Percentiles rank a stretch among this genome's conserved stretches.
Evolutionary conservation across 306 rosid genomes (phyloP).

Genomic region (Hylodesmum podocarpum): DNA sequence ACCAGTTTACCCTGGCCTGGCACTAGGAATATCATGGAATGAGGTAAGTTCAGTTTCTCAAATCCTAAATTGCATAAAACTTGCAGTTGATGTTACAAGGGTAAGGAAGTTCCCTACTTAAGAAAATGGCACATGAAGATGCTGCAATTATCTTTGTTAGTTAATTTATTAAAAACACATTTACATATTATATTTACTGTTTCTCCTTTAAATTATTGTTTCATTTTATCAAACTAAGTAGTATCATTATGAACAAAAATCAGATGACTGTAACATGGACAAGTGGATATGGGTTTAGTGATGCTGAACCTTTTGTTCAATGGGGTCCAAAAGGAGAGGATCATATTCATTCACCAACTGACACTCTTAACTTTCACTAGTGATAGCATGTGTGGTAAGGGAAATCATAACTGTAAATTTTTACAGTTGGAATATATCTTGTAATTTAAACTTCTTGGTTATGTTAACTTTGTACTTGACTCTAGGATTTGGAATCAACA

Average conservation of each 20-base stretch:
- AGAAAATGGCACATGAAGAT: neutral
- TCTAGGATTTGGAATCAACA: neutral
- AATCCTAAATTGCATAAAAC: neutral
- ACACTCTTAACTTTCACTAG: slow-evolving; percentile 70
- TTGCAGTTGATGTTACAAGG: slow-evolving; percentile 5
- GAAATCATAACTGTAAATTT: slow-evolving; percentile 22
- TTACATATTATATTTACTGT: neutral
- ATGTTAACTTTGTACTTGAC: neutral
- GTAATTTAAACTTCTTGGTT: neutral
- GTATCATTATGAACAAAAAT: slow-evolving; percentile 1
- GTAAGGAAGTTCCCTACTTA: neutral
- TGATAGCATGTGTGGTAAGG: slow-evolving; percentile 75
- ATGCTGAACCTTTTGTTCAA: slow-evolving; percentile 78
- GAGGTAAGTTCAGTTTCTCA: slow-evolving; percentile 53
- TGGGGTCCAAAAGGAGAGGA: slow-evolving; percentile 75
- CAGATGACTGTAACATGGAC: slow-evolving; percentile 98
- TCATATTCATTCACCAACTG: slow-evolving; percentile 58
- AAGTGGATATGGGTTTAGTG: slow-evolving; percentile 71
- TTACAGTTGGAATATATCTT: neutral
- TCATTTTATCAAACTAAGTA: neutral
- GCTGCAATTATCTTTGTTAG: neutral
- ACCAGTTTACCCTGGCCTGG: slow-evolving; percentile 88
- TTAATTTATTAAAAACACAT: neutral
- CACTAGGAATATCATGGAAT: slow-evolving; percentile 85
- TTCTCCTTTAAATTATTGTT: slow-evolving; percentile 8